Conservation (phyloP, 208 protist genomes). For the Leishmania tarentolae region DNA sequence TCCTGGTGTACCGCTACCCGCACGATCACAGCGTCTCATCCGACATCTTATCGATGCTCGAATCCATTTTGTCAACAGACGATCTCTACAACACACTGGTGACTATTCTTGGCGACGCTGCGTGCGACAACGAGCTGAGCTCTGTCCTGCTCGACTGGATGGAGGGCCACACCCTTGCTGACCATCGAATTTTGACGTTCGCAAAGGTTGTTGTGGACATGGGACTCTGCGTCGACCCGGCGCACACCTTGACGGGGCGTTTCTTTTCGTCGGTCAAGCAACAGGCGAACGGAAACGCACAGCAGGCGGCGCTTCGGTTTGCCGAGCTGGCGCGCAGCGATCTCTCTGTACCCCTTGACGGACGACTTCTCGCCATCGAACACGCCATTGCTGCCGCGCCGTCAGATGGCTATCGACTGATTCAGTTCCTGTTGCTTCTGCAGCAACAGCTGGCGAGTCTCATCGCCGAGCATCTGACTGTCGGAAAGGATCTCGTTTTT, state of each 20-base stretch:
- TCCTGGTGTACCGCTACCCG: conserved; percentile 56
- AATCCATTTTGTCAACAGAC: conserved; percentile 25
- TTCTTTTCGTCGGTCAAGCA: conserved; percentile 67
- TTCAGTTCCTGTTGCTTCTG: conserved; percentile 69
- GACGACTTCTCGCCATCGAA: conserved; percentile 51
- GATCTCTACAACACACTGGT: conserved; percentile 34
- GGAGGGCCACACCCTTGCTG: conserved; percentile 60
- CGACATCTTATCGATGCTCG: conserved; percentile 37
- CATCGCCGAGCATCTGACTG: conserved; percentile 38
- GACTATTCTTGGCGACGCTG: conserved; percentile 36
- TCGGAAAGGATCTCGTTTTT: conserved; percentile 30
- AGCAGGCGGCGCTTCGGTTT: conserved; percentile 60
- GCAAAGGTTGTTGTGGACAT: conserved; percentile 57
- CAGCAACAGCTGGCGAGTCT: conserved; percentile 67
- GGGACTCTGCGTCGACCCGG: conserved; percentile 39
- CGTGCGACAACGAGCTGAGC: conserved; percentile 41
- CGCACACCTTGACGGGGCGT: conserved; percentile 50
- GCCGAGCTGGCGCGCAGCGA: conserved; percentile 57
- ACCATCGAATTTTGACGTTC: conserved; percentile 57
- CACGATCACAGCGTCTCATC: conserved; percentile 30
- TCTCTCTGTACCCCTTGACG: conserved; percentile 40
- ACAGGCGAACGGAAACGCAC: conserved; percentile 25
- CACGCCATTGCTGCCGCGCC: conserved; percentile 45
- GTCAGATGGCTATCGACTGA: conserved; percentile 43
- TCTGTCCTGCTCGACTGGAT: conserved; percentile 68